phyloP scores from a whole-genome alignment of 306 rosid species.

The Acacia crassicarpa region DNA sequence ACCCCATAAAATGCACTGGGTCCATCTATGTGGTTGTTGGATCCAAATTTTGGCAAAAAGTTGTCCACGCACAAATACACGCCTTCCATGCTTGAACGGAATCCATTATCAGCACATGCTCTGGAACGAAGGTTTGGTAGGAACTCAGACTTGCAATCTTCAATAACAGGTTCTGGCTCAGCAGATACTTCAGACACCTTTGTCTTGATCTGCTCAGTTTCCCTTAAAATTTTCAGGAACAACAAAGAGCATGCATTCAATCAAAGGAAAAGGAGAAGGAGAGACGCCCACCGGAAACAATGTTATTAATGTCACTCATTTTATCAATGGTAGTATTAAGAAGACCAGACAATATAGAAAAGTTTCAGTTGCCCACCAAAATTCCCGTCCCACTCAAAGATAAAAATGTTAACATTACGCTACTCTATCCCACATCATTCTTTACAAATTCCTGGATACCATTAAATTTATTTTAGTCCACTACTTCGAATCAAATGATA shows the following conservation, averaged over 20 bases:
- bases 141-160: conserved; percentile 53
- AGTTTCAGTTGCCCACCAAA: neutral
- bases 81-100: conserved; percentile 76
- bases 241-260: neutral
- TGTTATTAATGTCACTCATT: neutral
- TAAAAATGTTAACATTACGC: neutral
- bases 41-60: conserved; percentile 44
- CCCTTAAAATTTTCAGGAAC: neutral
- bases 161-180: conserved; percentile 42
- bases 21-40: conserved; percentile 42
- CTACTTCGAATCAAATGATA: neutral
- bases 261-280: neutral
- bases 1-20: conserved; percentile 89
- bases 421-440: conserved; percentile 10
- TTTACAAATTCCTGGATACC: neutral
- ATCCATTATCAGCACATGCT: conserved; percentile 63
- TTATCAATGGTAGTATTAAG: neutral
- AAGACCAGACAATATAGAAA: neutral
- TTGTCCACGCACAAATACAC: conserved; percentile 70
- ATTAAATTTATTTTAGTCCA: conserved; percentile 2
- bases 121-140: conserved; percentile 70
- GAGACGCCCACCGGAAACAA: neutral
- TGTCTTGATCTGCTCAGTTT: conserved; percentile 45
- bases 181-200: conserved; percentile 46
- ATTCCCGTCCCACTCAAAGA: neutral